Base-by-base conservation (phyloP, 1,284 basidiomycete genomes). In the Neotropicomus parvogracilis region DNA sequence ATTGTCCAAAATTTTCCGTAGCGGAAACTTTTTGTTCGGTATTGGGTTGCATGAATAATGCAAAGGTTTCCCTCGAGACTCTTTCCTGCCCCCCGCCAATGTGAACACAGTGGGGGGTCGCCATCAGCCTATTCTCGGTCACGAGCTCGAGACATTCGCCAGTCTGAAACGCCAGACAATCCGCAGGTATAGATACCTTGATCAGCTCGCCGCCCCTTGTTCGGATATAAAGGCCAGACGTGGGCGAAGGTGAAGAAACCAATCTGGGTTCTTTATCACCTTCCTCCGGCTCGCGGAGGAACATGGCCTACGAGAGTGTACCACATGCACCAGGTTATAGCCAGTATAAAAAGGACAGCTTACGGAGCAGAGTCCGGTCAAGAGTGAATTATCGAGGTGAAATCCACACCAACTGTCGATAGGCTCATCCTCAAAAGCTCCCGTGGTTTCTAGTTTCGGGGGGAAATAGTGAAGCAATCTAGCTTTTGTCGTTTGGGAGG, bases 1-100 rank as follows among this genome's bases (percentile, higher is more conserved):
- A 97, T 55, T 85, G 75, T 1, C 93, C 94, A 61, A 95, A 97
- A 17, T 88, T 92, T 64, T 85, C 80, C 1, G 70, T 67, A 31
- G 69, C 66, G 1, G 85, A 83, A 24, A 97, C 78, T 31, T 78
- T 75, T 58, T 88, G 84, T 53, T 89, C 75, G 6, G 86, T 83
- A 64, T 95, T 82, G 1, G 94, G 93, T 68, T 95, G 92, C 81
- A 97, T 85, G 75, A 97, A 97, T 20, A 95, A 74, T 4, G 91
- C 88, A 57, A 90, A 91, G 2, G 85, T 94, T 70, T 91, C 89
- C 51, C 91, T 74, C n/a, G 85, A 91, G 41, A 87, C 72, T 33
- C 67, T 70, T 29, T 75, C 74, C 10, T 71, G 68, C 3, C 72
- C 70, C 21, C 68, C 64, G 6, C 85, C 87, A 3, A 87, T 79